Conservation (phyloP, 768 basidiomycete species). For the Psilocybe cyanescens region DNA sequence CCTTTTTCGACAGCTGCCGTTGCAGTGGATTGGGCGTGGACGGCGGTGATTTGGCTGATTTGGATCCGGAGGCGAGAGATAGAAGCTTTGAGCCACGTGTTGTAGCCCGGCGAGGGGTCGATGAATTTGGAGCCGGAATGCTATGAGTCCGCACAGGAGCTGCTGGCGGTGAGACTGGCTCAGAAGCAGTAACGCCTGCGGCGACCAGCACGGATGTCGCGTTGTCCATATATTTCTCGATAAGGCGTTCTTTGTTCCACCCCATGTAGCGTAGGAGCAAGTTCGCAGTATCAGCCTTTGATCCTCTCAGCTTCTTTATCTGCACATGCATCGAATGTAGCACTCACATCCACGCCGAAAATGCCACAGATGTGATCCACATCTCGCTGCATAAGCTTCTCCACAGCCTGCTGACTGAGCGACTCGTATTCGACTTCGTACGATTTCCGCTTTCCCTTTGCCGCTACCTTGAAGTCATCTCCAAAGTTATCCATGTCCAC, state of each 20-base stretch:
- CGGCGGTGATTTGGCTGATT: conserved; percentile 34
- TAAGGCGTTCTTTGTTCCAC: conserved; percentile 97
- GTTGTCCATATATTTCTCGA: conserved; percentile 98
- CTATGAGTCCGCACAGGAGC: conserved; percentile 33
- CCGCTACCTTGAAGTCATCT: conserved; percentile 63
- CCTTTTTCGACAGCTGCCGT: conserved; percentile 28
- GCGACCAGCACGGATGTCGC: conserved; percentile 68
- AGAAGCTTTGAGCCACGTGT: conserved; percentile 43
- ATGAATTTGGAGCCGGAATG: conserved; percentile 19
- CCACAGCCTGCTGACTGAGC: conserved; percentile 72
- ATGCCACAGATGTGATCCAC: conserved; percentile 88
- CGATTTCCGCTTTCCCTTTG: conserved; percentile 62
- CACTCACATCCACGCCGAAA: conserved; percentile 86
- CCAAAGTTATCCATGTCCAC: conserved; percentile 71
- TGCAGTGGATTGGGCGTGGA: conserved; percentile 33
- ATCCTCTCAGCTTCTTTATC: neutral
- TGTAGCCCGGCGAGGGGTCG: conserved; percentile 34
- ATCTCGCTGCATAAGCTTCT: conserved; percentile 77
- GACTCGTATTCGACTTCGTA: conserved; percentile 90
- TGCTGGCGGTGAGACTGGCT: conserved; percentile 40
- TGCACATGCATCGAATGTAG: neutral
- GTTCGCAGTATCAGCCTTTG: conserved; percentile 68
- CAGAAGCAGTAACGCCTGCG: conserved; percentile 66
- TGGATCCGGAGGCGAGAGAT: conserved; percentile 33
- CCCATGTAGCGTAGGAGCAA: conserved; percentile 80